These are phyloP conservation scores for Globisporangium mamillatum DNA, from an alignment of 352 stramenopile species.

Conservation along the genomic window DNA sequence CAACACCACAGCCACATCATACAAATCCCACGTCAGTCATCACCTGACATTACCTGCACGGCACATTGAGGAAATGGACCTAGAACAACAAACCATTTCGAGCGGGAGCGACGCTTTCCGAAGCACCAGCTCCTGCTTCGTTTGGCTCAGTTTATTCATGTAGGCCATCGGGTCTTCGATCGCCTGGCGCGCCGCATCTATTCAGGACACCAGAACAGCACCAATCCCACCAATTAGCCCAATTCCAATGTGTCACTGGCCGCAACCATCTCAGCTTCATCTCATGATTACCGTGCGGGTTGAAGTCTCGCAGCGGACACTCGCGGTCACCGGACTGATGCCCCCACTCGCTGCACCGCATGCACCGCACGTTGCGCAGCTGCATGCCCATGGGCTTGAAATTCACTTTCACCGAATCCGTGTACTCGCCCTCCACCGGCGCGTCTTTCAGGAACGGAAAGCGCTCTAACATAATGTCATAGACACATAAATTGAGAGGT, in stretches of 20 bases:
- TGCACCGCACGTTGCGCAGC: slow-evolving; percentile 82
- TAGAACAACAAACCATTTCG: slow-evolving; percentile 48
- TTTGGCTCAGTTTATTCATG: slow-evolving; percentile 46
- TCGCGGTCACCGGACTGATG: slow-evolving; percentile 84
- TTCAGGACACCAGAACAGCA: background rate
- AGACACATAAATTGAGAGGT: background rate
- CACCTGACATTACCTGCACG: background rate
- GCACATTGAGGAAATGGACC: background rate
- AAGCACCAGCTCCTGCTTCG: slow-evolving; percentile 63
- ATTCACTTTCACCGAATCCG: slow-evolving; percentile 77
- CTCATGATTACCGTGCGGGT: slow-evolving; percentile 50
- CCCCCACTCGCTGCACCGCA: slow-evolving; percentile 80
- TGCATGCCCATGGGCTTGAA: slow-evolving; percentile 85
- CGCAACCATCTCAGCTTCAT: no score
- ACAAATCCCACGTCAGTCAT: background rate
- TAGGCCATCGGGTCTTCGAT: slow-evolving; percentile 74
- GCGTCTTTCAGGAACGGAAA: slow-evolving; percentile 89
- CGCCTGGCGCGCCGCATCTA: slow-evolving; percentile 65
- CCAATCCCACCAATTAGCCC: background rate
- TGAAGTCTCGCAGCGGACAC: slow-evolving; percentile 68
- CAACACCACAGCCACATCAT: background rate
- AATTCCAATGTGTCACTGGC: background rate
- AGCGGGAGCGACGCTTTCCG: slow-evolving; percentile 51
- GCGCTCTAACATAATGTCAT: slow-evolving; percentile 34
- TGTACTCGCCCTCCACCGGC: slow-evolving; percentile 83